Conservation (phyloP, 495 filamentous ascomycete genomes). For the Tirmania nivea region DNA sequence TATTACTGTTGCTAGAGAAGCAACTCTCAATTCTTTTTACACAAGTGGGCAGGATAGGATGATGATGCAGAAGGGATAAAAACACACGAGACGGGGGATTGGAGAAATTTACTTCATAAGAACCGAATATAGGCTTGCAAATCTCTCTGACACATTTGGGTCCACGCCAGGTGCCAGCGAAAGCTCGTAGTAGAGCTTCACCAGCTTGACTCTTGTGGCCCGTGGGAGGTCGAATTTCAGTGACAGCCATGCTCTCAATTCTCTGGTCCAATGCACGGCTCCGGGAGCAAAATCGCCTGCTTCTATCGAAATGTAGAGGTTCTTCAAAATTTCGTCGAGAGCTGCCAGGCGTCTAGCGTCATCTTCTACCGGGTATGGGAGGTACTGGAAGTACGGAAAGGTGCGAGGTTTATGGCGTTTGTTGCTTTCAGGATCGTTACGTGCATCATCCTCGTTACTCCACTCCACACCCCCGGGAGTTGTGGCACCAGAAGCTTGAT, state of each 20-base stretch:
- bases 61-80: not conserved
- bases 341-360: conserved; percentile 48
- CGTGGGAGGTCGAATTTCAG: conserved; percentile 91
- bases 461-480: conserved; percentile 38
- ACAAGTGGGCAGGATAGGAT: not conserved
- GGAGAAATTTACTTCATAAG: conserved; percentile 54
- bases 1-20: not conserved
- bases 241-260: conserved; percentile 82
- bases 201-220: conserved; percentile 58
- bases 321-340: conserved; percentile 65
- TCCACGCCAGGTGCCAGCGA: conserved; percentile 80
- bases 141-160: conserved; percentile 57
- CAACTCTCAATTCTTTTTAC: too few relatives aligned
- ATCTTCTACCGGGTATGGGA: conserved; percentile 72
- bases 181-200: conserved; percentile 85
- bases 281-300: conserved; percentile 87
- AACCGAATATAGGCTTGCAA: conserved; percentile 87
- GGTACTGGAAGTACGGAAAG: conserved; percentile 70
- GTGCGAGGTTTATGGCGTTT: conserved; percentile 67
- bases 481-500: conserved; percentile 17
- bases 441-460: conserved; percentile 24
- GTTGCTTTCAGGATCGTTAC: conserved; percentile 25
- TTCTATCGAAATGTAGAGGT: conserved; percentile 75
- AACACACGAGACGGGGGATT: not conserved
- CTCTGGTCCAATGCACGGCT: conserved; percentile 89